Evolutionary conservation across 805 yeast genomes (phyloP).

Genomic region (Hanseniaspora opuntiae): DNA sequence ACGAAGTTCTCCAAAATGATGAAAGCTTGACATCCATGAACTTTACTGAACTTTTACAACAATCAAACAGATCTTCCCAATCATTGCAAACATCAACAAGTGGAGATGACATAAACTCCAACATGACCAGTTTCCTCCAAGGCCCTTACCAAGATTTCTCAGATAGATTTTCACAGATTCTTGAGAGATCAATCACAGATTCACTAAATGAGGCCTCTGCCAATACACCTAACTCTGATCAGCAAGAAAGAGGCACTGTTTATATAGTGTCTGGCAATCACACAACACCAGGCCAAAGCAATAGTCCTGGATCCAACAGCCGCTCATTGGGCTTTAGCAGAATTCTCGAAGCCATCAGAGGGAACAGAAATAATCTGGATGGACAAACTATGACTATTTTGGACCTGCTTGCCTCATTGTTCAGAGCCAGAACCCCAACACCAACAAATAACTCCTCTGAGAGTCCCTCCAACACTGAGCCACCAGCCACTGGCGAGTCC

Average conservation of each 20-base stretch:
- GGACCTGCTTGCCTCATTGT: background rate
- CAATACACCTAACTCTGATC: background rate
- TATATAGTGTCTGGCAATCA: background rate
- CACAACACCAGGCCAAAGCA: background rate
- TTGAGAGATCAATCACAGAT: background rate
- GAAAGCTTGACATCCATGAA: slow-evolving; percentile 13
- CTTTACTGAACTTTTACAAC: slow-evolving; percentile 18
- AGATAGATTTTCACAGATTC: background rate
- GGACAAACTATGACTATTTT: background rate
- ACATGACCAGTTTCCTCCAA: background rate
- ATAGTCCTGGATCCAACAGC: background rate
- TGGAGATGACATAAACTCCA: background rate
- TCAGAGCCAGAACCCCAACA: background rate
- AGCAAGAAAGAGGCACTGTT: background rate
- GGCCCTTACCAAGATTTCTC: background rate
- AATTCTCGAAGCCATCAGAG: background rate
- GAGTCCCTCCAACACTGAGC: background rate
- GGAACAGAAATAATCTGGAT: background rate
- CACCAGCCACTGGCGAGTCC: background rate
- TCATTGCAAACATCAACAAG: background rate
- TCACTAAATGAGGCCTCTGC: background rate
- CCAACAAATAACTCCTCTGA: background rate
- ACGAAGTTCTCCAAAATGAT: slow-evolving; percentile 15
- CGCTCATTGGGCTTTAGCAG: background rate
- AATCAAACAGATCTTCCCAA: background rate